Conservation (phyloP, 768 basidiomycete species). For the Pisolithus tinctorius region DNA sequence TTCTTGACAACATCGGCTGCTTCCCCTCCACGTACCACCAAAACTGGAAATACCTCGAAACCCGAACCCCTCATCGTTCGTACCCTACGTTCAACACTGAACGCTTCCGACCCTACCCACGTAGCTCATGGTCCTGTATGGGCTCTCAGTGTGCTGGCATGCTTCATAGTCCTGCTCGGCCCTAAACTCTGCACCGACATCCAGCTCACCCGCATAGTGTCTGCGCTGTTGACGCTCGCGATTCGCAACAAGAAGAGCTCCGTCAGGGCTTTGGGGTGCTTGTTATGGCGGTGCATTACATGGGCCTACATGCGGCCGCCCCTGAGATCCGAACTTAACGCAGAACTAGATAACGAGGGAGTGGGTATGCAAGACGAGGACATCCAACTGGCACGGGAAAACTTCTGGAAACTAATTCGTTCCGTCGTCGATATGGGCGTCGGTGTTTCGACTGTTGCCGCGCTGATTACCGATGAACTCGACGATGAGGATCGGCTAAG, state of each 20-base stretch:
- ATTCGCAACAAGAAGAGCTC: conserved; percentile 59
- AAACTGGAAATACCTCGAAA: conserved; percentile 28
- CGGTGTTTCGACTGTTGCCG: conserved; percentile 51
- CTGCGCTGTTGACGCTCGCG: conserved; percentile 45
- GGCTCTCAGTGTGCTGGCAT: conserved; percentile 62
- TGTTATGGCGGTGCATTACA: conserved; percentile 58
- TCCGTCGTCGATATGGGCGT: conserved; percentile 52
- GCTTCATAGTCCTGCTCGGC: conserved; percentile 60
- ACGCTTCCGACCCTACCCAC: conserved; percentile 46
- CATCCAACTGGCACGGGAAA: conserved; percentile 23
- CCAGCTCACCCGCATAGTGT: conserved; percentile 39
- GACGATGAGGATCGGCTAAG: conserved; percentile 37
- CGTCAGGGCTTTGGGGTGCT: conserved; percentile 52
- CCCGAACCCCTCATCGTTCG: conserved; percentile 52
- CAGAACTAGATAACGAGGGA: conserved; percentile 14
- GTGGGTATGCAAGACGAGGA: conserved; percentile 19
- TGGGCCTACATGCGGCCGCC: conserved; percentile 65
- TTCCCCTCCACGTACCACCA: conserved; percentile 27
- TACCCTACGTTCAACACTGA: conserved; percentile 59
- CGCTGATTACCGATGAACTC: conserved; percentile 38
- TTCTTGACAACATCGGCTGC: conserved; percentile 39
- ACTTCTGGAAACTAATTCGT: conserved; percentile 43
- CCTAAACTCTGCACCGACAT: conserved; percentile 42
- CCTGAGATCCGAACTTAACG: conserved; percentile 16
- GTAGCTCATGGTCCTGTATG: conserved; percentile 75